Percentiles rank a stretch among this genome's conserved stretches.
Evolutionary conservation across 1,139 yeast genomes (phyloP).

Genomic region (Nakaseomyces delphensis): DNA sequence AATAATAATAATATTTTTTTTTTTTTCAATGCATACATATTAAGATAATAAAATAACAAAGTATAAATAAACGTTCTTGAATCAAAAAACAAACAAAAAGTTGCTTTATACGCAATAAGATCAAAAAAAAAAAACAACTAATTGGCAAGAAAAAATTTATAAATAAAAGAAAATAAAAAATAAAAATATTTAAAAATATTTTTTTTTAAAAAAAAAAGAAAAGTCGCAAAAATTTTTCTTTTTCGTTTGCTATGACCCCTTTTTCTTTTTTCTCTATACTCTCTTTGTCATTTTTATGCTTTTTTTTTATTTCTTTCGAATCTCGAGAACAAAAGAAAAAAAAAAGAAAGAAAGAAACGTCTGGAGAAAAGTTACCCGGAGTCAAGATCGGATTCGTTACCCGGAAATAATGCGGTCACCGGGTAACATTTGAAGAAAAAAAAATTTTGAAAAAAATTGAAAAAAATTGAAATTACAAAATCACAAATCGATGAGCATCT

Average conservation of each 20-base stretch:
- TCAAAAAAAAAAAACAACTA: neutral
- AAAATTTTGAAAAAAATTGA: neutral
- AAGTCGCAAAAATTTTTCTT: neutral
- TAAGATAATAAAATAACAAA: no score
- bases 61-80: neutral
- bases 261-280: neutral
- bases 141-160: neutral
- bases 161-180: neutral
- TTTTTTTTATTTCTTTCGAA: neutral
- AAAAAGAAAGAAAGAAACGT: neutral
- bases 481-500: constrained; percentile 6
- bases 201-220: neutral
- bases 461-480: no score
- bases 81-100: neutral
- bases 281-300: neutral
- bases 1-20: no score
- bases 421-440: neutral
- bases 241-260: constrained; percentile 2
- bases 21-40: neutral
- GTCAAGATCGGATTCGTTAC: neutral
- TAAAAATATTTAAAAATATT: no score
- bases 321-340: neutral
- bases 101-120: neutral
- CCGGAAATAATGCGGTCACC: neutral
- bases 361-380: neutral